A percentile compares a stretch with the other conserved stretches of the same genome.
Conservation (phyloP, 2,329 filamentous ascomycete species). For the Chaetomium sp. region DNA sequence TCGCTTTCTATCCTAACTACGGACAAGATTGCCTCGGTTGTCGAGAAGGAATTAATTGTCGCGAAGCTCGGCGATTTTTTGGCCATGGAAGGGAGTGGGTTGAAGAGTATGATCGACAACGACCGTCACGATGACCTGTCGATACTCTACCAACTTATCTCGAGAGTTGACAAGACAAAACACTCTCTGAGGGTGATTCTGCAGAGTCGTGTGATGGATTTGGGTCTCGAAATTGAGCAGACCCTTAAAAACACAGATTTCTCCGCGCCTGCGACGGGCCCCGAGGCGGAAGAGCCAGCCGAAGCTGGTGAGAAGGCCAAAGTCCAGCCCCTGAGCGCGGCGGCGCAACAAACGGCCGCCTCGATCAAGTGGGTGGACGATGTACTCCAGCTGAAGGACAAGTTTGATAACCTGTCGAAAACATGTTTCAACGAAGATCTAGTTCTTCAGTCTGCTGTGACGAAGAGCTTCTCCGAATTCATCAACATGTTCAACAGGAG, state of each 20-base stretch:
- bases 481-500: conserved; percentile 84
- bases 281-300: conserved; percentile 41
- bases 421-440: conserved; percentile 69
- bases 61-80: conserved; percentile 76
- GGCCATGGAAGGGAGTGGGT: conserved; percentile 74
- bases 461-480: conserved; percentile 82
- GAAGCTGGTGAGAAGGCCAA: conserved; percentile 42
- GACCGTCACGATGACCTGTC: conserved; percentile 70
- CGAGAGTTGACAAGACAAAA: conserved; percentile 70
- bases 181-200: conserved; percentile 62
- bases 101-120: conserved; percentile 87
- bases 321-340: conserved; percentile 41
- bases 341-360: conserved; percentile 75
- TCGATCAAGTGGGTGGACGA: conserved; percentile 96
- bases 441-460: conserved; percentile 72
- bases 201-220: conserved; percentile 66
- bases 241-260: conserved; percentile 51
- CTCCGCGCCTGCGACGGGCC: conserved; percentile 31
- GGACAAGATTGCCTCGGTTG: conserved; percentile 65
- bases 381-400: conserved; percentile 76
- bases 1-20: conserved; percentile 69
- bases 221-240: conserved; percentile 79
- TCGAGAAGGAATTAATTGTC: conserved; percentile 74
- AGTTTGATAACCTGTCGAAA: conserved; percentile 76
- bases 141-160: conserved; percentile 75